Evolutionary conservation across 164 flowering plant species (phyloP).

Genomic region (Euptelea pleiosperma): DNA sequence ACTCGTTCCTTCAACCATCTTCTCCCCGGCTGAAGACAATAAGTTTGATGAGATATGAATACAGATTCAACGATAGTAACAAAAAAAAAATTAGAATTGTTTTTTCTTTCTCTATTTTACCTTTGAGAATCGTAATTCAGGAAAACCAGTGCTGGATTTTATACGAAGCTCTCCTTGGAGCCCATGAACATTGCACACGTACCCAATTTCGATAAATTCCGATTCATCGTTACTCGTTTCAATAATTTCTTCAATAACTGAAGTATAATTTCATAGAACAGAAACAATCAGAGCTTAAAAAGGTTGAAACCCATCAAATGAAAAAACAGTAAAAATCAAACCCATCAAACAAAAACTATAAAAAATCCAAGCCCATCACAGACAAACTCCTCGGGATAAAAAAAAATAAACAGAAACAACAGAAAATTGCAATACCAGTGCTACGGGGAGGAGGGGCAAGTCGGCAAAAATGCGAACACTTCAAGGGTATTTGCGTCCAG

Average conservation of each 20-base stretch:
- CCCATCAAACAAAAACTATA: not conserved
- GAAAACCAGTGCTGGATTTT: slow-evolving; percentile 72
- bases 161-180: slow-evolving; percentile 80
- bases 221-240: slow-evolving; percentile 35
- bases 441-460: slow-evolving; percentile 10
- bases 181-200: slow-evolving; percentile 65
- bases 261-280: not conserved
- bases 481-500: slow-evolving; percentile 3
- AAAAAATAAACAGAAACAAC: not conserved
- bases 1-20: slow-evolving; percentile 75
- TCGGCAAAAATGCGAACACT: not conserved
- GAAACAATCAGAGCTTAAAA: slow-evolving; percentile 3
- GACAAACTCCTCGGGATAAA: not conserved
- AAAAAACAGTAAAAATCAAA: not conserved
- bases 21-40: slow-evolving; percentile 61
- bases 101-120: slow-evolving; percentile 27
- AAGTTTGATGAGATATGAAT: not conserved
- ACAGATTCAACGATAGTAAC: too few species aligned
- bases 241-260: slow-evolving; percentile 36
- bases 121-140: slow-evolving; percentile 70
- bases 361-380: not conserved
- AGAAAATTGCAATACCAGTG: slow-evolving; percentile 5
- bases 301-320: slow-evolving; percentile 5
- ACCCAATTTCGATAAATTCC: slow-evolving; percentile 68
- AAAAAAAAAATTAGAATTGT: too few species aligned